A percentile compares a stretch with the other conserved stretches of the same genome.
phyloP scores from a whole-genome alignment of 1,139 yeast species.

The Candida sanyaensis region DNA sequence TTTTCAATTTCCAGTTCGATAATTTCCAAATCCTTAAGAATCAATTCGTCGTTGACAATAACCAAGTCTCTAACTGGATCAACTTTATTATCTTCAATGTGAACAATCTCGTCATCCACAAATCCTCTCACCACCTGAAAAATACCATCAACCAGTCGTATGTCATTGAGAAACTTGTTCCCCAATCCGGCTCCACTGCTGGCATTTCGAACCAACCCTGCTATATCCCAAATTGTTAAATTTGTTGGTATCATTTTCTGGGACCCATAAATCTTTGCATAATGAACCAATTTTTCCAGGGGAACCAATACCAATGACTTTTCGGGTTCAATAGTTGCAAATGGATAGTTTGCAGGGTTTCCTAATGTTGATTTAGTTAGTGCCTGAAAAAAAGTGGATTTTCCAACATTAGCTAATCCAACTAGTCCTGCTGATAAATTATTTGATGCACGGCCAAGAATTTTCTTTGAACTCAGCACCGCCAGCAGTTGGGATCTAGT shows the following conservation, averaged over 20 bases:
- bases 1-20: constrained; percentile 57
- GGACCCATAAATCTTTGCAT: constrained; percentile 48
- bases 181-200: constrained; percentile 79
- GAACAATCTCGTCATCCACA: constrained; percentile 67
- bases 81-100: constrained; percentile 60
- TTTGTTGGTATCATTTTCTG: constrained; percentile 55
- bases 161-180: constrained; percentile 70
- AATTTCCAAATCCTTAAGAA: constrained; percentile 71
- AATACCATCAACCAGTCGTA: constrained; percentile 72
- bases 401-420: constrained; percentile 78
- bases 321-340: constrained; percentile 77
- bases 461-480: constrained; percentile 3
- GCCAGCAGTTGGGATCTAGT: not conserved
- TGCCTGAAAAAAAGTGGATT: constrained; percentile 64
- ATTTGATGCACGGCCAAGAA: constrained; percentile 56
- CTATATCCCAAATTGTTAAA: constrained; percentile 68
- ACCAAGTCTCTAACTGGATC: constrained; percentile 70
- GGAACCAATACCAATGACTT: constrained; percentile 64
- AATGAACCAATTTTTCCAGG: constrained; percentile 47
- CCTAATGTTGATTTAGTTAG: constrained; percentile 73
- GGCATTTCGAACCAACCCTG: constrained; percentile 75
- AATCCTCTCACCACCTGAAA: constrained; percentile 74
- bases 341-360: constrained; percentile 79
- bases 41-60: constrained; percentile 69
- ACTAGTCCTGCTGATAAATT: constrained; percentile 61